phyloP scores from a whole-genome alignment of 75 land plant species.

The Ceratopteris richardii region DNA sequence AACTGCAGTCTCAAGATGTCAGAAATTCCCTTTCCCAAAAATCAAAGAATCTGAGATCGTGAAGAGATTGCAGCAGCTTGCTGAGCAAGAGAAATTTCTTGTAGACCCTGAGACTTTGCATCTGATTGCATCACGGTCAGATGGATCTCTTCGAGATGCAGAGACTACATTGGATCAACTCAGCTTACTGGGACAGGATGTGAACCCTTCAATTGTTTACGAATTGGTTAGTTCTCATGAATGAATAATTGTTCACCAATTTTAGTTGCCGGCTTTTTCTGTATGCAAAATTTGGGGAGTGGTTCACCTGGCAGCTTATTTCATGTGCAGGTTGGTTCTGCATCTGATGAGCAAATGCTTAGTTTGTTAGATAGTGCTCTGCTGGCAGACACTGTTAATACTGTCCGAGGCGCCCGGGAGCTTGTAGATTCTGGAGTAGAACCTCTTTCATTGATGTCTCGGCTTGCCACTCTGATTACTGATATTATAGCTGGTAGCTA shows the following conservation, averaged over 20 bases:
- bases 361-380: constrained; percentile 30
- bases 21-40: constrained; percentile 38
- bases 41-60: constrained; percentile 34
- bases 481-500: constrained; percentile 32
- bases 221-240: constrained; percentile 59
- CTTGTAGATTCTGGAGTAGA: constrained; percentile 31
- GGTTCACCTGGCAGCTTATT: too few species aligned
- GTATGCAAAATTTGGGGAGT: too few species aligned
- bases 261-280: too few species aligned
- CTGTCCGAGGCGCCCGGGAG: constrained; percentile 29
- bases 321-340: constrained; percentile 29
- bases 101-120: constrained; percentile 32
- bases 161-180: constrained; percentile 42
- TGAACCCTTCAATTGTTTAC: constrained; percentile 24
- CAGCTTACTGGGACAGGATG: constrained; percentile 31
- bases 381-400: constrained; percentile 22
- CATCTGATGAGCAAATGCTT: constrained; percentile 30
- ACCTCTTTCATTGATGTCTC: constrained; percentile 29
- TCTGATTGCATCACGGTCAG: constrained; percentile 30
- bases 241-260: too few species aligned
- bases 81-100: constrained; percentile 19
- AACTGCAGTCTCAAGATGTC: constrained; percentile 36
- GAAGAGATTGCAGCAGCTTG: constrained; percentile 25
- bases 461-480: constrained; percentile 29
- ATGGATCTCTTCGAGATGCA: constrained; percentile 51